Conservation (phyloP, 169 alveolate genomes). For the Hammondia hammondi region DNA sequence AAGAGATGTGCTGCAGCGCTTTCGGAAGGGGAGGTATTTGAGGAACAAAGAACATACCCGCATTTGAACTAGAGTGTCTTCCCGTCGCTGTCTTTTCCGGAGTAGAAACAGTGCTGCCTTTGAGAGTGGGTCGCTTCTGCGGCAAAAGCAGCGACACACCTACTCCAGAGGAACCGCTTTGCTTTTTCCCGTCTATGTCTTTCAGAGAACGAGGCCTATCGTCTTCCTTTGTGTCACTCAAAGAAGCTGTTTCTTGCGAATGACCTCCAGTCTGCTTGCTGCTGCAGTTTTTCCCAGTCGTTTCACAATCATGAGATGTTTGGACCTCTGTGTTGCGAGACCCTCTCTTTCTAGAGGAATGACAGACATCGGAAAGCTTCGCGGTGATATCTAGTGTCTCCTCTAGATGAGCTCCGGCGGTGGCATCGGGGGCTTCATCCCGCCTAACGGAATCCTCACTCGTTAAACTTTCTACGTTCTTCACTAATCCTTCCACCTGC, state of each 20-base stretch:
- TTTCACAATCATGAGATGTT: not conserved
- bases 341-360: not conserved
- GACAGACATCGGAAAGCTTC: not conserved
- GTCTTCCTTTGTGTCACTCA: not conserved
- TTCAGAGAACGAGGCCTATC: not conserved
- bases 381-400: not conserved
- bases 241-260: not conserved
- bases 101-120: not conserved
- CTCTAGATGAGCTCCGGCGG: not conserved
- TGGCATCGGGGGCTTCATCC: not conserved
- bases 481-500: not conserved
- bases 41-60: not conserved
- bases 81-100: not conserved
- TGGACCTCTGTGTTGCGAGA: not conserved
- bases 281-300: not conserved
- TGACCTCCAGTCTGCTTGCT: not conserved
- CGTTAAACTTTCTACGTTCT: not conserved
- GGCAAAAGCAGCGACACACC: not conserved
- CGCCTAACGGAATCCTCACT: not conserved
- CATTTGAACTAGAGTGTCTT: not conserved
- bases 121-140: not conserved
- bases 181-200: too few species aligned
- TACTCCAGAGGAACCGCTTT: not conserved
- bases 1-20: constrained; percentile 6
- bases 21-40: not conserved